Percentiles rank a stretch among this genome's conserved stretches.
These are phyloP conservation scores for Trichophaea hybrida DNA, from an alignment of 2,329 filamentous ascomycete species.

Conservation along the genomic window DNA sequence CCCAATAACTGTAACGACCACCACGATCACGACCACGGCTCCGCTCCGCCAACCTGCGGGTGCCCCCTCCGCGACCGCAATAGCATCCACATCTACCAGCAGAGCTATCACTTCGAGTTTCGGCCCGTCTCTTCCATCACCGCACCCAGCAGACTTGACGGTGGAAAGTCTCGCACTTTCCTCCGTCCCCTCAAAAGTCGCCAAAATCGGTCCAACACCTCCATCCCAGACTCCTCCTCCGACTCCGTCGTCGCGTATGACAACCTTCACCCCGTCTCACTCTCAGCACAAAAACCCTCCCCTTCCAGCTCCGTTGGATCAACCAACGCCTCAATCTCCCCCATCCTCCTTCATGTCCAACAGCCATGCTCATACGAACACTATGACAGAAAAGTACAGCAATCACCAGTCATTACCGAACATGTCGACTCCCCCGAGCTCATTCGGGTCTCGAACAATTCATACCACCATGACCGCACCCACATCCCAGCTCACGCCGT, in stretches of 20 bases:
- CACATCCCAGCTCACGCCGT: constrained; percentile 30
- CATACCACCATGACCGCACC: background rate
- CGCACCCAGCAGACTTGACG: constrained; percentile 12
- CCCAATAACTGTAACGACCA: background rate
- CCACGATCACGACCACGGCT: no score
- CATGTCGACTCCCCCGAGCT: constrained; percentile 33
- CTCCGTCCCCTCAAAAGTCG: constrained; percentile 14
- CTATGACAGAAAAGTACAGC: constrained; percentile 10
- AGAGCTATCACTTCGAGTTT: background rate
- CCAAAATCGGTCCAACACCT: constrained; percentile 22
- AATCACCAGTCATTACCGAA: constrained; percentile 3
- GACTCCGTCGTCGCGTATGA: constrained; percentile 25
- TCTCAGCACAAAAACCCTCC: constrained; percentile 17
- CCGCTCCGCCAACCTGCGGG: no score
- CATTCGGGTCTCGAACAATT: background rate
- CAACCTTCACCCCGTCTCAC: constrained; percentile 13
- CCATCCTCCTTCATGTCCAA: constrained; percentile 22
- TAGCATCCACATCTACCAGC: background rate
- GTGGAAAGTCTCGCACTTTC: constrained; percentile 20
- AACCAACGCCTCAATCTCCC: constrained; percentile 22
- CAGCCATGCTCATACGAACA: constrained; percentile 19
- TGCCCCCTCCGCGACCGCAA: background rate
- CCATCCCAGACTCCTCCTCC: constrained; percentile 21
- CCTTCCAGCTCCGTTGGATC: constrained; percentile 20
- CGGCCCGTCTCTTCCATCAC: background rate